Evolutionary conservation across 768 basidiomycete genomes (phyloP), one percentile per base, ranked within the genome.

Genomic region (Serendipita vermifera): DNA sequence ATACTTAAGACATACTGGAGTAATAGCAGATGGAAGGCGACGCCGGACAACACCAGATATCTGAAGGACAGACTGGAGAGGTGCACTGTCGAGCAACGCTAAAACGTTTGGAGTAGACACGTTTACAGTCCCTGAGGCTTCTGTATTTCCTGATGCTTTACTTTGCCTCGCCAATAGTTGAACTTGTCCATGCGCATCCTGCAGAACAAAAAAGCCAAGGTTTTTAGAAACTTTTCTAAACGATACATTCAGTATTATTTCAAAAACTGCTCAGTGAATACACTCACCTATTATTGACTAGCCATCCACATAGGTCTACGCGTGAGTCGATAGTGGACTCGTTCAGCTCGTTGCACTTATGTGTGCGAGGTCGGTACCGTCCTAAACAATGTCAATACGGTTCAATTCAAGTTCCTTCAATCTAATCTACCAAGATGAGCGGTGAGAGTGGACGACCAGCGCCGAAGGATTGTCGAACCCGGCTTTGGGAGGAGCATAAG

Each of bases 151-250:
- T 33, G n/a, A 33, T 40, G 46, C 33, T 4, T 68, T 60, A 59
- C 71, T 64, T 61, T 78, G 76, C 65, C 78, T 69, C 39, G 80
- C 75, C 65, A 89, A 76, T 58, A 97, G 81, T 69, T 97, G 92
- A 2, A 84, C 78, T 0, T 75, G 79, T 33, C 87, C 87, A 60
- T 76, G 75, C 38, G 82, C 75, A 68, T 93, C 91, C 64, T 80
- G 85, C 66, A 96, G 77, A 31, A 82, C 83, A 71, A 85, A 89
- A 73, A 97, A 97, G 57, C 86, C 86, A 62, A 91, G 70, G 53
- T 68, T 70, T 68, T 80, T 82, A 55, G 73, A 74, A 15, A 82
- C 74, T 68, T 83, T 83, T 31, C 87, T 91, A 24, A 54, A 20
- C 15, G 17, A 24, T 46, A 36, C 39, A 33, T 31, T 22, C 3